Evolutionary conservation across 176 grass and related monocot species (phyloP).

Genomic region (Avena eriantha): DNA sequence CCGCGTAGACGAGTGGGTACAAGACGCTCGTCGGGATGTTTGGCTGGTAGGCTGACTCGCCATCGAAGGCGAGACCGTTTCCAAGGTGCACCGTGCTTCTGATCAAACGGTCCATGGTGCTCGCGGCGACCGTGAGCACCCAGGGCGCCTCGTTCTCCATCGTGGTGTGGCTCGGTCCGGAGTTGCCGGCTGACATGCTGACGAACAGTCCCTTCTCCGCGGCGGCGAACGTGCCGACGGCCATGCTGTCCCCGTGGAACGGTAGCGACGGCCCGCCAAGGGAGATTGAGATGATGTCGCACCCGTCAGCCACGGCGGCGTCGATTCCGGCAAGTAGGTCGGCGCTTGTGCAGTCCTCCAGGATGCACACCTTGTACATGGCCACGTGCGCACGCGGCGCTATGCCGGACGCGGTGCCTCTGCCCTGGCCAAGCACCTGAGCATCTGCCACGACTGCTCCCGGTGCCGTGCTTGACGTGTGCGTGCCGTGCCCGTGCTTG

Average conservation of each 20-base stretch:
- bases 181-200: background rate
- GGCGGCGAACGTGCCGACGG: background rate
- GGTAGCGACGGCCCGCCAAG: background rate
- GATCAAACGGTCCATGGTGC: background rate
- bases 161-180: background rate
- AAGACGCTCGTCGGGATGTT: background rate
- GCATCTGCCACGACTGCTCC: constrained; percentile 27
- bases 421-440: background rate
- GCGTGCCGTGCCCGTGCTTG: background rate
- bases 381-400: constrained; percentile 25
- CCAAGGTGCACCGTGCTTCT: background rate
- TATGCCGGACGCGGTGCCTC: constrained; percentile 37
- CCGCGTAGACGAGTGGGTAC: background rate
- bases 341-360: background rate
- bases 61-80: background rate
- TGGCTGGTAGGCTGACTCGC: background rate
- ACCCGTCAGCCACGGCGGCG: background rate
- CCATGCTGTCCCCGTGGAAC: background rate
- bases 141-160: background rate
- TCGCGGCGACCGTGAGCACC: background rate
- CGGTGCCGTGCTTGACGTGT: background rate
- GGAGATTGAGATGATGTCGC: background rate
- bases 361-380: constrained; percentile 1
- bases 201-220: background rate
- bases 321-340: background rate